Percentiles rank a stretch among this genome's conserved stretches.
These are phyloP conservation scores for Botrytis sinoallii DNA, from an alignment of 2,329 filamentous ascomycete genomes.

Conservation along the genomic window DNA sequence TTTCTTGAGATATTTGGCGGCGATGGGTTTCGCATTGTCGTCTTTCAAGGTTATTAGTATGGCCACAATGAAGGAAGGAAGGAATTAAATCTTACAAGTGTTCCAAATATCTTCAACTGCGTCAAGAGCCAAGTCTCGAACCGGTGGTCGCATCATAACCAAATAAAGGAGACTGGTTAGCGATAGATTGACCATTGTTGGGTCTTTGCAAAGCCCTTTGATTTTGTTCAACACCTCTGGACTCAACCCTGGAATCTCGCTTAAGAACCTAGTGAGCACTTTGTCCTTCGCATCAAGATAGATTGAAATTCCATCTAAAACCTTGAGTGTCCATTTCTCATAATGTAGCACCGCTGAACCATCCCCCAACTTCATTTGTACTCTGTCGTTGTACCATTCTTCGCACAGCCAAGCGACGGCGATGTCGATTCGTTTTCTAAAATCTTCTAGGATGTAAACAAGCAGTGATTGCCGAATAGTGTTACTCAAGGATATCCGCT, in stretches of 20 bases:
- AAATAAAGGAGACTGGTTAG: conserved; percentile 64
- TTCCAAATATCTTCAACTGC: conserved; percentile 65
- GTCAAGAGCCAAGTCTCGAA: conserved; percentile 60
- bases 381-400: conserved; percentile 92
- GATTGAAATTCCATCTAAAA: conserved; percentile 85
- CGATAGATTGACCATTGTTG: conserved; percentile 60
- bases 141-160: conserved; percentile 65
- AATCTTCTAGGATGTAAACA: conserved; percentile 86
- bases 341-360: conserved; percentile 62
- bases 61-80: conserved; percentile 9
- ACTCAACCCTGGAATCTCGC: conserved; percentile 82
- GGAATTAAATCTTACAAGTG: conserved; percentile 52
- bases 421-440: conserved; percentile 81
- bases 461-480: conserved; percentile 78
- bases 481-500: conserved; percentile 54
- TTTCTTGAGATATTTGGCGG: conserved; percentile 59
- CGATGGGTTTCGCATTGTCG: conserved; percentile 61
- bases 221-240: conserved; percentile 69
- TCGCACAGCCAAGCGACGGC: conserved; percentile 94
- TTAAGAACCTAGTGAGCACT: conserved; percentile 83
- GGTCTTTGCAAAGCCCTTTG: conserved; percentile 63
- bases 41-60: conserved; percentile 42
- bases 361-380: conserved; percentile 46
- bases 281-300: conserved; percentile 92
- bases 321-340: conserved; percentile 70